Evolutionary conservation across 1,139 yeast genomes (phyloP).

Genomic region (Yamadazyma atmosphaerica): DNA sequence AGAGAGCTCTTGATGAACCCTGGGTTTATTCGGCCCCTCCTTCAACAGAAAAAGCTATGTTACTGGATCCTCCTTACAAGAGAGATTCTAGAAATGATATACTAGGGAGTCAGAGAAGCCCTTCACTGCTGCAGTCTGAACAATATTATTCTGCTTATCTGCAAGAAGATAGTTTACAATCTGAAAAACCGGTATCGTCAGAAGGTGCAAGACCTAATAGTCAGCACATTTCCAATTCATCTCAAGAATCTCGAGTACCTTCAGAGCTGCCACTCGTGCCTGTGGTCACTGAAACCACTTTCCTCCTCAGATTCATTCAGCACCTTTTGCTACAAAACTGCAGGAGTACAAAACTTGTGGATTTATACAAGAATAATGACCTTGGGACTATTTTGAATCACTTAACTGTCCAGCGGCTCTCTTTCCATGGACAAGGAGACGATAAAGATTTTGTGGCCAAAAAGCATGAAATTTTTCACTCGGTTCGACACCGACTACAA

Average conservation of each 20-base stretch:
- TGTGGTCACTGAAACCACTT: constrained; percentile 25
- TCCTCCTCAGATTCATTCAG: constrained; percentile 28
- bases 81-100: constrained; percentile 4
- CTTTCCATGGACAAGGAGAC: constrained; percentile 4
- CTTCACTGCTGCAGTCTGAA: no score
- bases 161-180: not conserved
- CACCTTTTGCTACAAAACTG: constrained; percentile 27
- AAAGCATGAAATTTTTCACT: constrained; percentile 28
- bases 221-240: no score
- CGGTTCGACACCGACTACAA: constrained; percentile 30
- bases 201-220: no score
- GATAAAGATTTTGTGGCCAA: constrained; percentile 9
- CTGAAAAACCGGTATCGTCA: no score
- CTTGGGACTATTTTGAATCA: constrained; percentile 25
- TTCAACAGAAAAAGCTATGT: not conserved
- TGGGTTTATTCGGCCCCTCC: constrained; percentile 24
- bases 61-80: constrained; percentile 6
- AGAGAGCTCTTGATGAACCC: constrained; percentile 17
- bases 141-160: no score
- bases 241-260: no score
- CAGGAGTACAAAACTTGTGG: constrained; percentile 22
- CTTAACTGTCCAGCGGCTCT: constrained; percentile 20
- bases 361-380: constrained; percentile 24
- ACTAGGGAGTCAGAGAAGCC: not conserved
- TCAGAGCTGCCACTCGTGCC: no score